Conservation (phyloP, 805 yeast genomes). For the Brettanomyces bruxellensis region DNA sequence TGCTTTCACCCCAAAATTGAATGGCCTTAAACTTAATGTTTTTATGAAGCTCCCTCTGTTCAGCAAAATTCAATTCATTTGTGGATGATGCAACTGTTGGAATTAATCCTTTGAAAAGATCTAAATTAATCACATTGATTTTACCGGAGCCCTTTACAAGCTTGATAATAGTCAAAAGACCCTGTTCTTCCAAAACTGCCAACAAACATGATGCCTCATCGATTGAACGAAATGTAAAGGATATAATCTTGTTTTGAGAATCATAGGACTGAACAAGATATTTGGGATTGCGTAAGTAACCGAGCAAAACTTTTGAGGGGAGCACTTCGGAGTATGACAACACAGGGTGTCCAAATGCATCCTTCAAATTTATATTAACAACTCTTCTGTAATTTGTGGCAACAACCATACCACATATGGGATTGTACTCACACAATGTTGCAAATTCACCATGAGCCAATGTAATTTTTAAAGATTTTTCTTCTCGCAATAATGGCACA, state of each 20-base stretch:
- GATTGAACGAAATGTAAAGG: conserved; percentile 35
- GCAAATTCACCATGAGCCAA: conserved; percentile 47
- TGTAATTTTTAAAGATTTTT: conserved; percentile 27
- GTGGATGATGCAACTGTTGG: not conserved
- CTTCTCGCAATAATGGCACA: conserved; percentile 33
- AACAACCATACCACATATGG: conserved; percentile 58
- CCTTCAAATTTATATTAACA: conserved; percentile 53
- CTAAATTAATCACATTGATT: too few relatives aligned
- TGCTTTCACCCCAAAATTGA: too few relatives aligned
- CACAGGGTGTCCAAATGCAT: conserved; percentile 55
- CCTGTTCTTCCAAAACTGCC: conserved; percentile 36
- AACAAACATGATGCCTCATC: conserved; percentile 40
- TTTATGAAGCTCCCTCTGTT: not conserved
- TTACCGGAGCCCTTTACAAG: conserved; percentile 23
- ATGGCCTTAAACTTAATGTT: not conserved
- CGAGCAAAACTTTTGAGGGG: conserved; percentile 13
- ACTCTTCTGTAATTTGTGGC: conserved; percentile 67
- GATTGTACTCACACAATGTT: conserved; percentile 51
- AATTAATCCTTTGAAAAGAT: conserved; percentile 13
- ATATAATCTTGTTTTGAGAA: conserved; percentile 39
- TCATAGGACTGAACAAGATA: conserved; percentile 15
- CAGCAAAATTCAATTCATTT: not conserved
- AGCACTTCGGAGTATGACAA: conserved; percentile 15
- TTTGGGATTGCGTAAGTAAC: conserved; percentile 9
- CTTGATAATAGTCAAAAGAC: conserved; percentile 29